A percentile compares a stretch with the other conserved stretches of the same genome.
Evolutionary conservation across 305 asterid species (phyloP).

Genomic region (Fraxinus sp.): DNA sequence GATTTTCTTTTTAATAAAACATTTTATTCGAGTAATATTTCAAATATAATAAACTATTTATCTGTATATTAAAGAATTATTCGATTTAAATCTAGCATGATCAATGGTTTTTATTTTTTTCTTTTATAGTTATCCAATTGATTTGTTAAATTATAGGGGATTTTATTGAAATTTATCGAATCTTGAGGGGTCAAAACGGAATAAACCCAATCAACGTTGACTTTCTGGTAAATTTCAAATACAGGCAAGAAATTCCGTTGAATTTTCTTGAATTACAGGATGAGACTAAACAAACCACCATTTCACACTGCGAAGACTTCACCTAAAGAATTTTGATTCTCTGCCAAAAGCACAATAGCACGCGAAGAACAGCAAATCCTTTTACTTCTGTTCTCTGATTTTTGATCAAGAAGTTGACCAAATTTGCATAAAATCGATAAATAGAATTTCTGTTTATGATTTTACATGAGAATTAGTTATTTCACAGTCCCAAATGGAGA

Average conservation of each 20-base stretch:
- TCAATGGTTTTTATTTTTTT: no score
- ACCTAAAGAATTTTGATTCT: slow-evolving; percentile 1
- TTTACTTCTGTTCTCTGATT: not conserved
- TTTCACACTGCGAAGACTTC: slow-evolving; percentile 32
- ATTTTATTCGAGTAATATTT: not conserved
- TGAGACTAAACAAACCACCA: slow-evolving; percentile 21
- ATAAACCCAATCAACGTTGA: slow-evolving; percentile 20
- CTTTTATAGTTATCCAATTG: not conserved
- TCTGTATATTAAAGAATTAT: not conserved
- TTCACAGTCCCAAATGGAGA: slow-evolving; percentile 36
- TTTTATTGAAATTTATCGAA: not conserved
- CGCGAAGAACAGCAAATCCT: not conserved
- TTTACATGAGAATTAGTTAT: slow-evolving; percentile 1
- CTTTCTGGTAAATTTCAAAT: slow-evolving; percentile 29
- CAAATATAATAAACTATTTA: no score
- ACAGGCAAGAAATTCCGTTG: slow-evolving; percentile 35
- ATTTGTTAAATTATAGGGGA: not conserved
- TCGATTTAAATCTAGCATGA: not conserved
- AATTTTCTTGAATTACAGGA: slow-evolving; percentile 34
- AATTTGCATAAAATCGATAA: not conserved
- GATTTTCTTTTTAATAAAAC: no score
- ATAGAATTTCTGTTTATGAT: slow-evolving; percentile 8
- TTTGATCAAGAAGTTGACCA: not conserved
- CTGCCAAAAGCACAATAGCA: not conserved
- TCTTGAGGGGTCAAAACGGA: slow-evolving; percentile 17